Base-by-base conservation (phyloP, 306 rosid species). In the Abrus precatorius region DNA sequence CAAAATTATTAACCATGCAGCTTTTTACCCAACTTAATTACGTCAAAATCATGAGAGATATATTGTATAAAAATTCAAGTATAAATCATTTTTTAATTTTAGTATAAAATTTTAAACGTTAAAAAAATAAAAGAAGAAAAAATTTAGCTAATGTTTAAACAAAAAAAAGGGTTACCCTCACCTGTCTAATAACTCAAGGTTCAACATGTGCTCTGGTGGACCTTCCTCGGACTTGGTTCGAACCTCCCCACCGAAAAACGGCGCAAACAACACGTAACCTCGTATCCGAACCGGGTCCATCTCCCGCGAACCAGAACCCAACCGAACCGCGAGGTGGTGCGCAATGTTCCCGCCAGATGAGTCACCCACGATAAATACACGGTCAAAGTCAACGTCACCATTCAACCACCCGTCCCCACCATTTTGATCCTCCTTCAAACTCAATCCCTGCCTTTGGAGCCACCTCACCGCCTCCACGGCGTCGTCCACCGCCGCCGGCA, bases 271-370 rank as follows among this genome's bases (percentile, higher is more conserved):
- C 0, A 91, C 76, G 30, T 82, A 93, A 40, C 99, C 99, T 41
- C 93, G 82, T 0, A 93, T 60, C 40, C 89, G 88, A 72, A 88
- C 89, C 49, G 91, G 92, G 1, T 72, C 87, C 70, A 65, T 56
- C 52, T 78, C 63, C 0, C 0, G 28, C 1, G 86, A 73, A 48
- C 78, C 85, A 11, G 71, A 7, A 0, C 90, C 89, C 3, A 93
- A 68, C 57, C 85, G 86, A 44, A 95, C 95, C 6, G 95, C 97
- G 32, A 95, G 82, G 11, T 93, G 97, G 75, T 95, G 99, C 0
- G 95, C 99, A 69, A 95, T 86, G 81, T 91, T 95, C 69, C 97
- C 99, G 1, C 99, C 99, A 1, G 97, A 93, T 0, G 99, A 95
- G 80, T 95, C 99, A 3, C 99, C 99, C 50, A 91, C 57, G 2